Conservation (phyloP, 2,329 filamentous ascomycete species). For the Exserohilum rostratum region DNA sequence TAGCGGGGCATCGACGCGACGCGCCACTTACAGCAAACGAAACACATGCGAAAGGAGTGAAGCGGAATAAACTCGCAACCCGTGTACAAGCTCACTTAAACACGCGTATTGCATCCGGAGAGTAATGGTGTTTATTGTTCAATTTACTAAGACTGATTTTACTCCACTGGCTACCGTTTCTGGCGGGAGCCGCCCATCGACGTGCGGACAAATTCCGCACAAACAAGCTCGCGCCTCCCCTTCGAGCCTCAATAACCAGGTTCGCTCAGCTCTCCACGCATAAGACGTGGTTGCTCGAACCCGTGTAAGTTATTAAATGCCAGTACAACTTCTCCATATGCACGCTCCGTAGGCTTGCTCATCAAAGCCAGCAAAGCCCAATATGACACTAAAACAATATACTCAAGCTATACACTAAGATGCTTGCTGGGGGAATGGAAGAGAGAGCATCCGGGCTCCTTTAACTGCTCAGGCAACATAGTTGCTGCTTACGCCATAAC, state of each 20-base stretch:
- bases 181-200: constrained; percentile 1
- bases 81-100: neutral
- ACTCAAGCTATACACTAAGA: neutral
- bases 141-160: constrained; percentile 17
- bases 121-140: constrained; percentile 1
- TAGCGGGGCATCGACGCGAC: constrained; percentile 27
- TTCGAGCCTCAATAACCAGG: constrained; percentile 10
- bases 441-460: neutral
- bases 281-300: constrained; percentile 3
- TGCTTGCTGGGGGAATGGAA: neutral
- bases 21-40: constrained; percentile 16
- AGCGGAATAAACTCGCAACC: neutral
- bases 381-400: constrained; percentile 1
- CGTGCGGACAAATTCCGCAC: constrained; percentile 3
- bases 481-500: constrained; percentile 5
- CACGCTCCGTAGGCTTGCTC: neutral
- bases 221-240: neutral
- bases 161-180: constrained; percentile 6
- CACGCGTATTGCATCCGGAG: neutral
- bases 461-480: neutral
- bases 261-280: constrained; percentile 21
- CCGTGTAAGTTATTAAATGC: constrained; percentile 1
- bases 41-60: neutral
- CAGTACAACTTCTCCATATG: neutral
- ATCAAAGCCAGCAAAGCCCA: neutral